Conservation (phyloP, 106 monocot species). For the Agapanthus africanus region DNA sequence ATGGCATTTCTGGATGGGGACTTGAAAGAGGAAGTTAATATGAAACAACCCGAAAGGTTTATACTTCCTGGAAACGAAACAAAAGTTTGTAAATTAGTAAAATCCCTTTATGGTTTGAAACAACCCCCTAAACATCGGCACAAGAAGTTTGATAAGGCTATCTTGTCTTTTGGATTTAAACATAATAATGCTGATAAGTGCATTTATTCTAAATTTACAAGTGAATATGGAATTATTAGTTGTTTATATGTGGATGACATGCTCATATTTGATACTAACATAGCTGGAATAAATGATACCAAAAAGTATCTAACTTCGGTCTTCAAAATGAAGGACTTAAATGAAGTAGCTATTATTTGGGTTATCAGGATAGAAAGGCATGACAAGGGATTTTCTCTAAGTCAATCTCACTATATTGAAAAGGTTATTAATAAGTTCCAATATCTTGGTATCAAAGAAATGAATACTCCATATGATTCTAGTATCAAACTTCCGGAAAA, state of each 20-base stretch:
- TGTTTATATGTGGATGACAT: neutral
- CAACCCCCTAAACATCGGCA: neutral
- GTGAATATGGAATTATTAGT: neutral
- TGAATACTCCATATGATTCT: neutral
- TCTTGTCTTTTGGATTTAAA: neutral
- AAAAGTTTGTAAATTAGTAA: slow-evolving; percentile 2
- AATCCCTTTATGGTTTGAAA: neutral
- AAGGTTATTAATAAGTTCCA: neutral
- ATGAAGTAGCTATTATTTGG: neutral
- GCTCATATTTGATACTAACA: neutral
- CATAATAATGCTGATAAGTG: neutral
- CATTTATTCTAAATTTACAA: neutral
- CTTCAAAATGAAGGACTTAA: neutral
- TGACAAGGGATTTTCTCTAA: neutral
- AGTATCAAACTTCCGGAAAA: neutral
- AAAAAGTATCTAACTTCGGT: slow-evolving; percentile 2
- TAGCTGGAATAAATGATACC: neutral
- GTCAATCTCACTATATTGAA: slow-evolving; percentile 1
- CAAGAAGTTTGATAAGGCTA: neutral
- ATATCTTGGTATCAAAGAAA: neutral
- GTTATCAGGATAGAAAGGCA: neutral
- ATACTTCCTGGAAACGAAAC: neutral
- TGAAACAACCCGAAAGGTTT: neutral
- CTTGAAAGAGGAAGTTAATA: neutral
- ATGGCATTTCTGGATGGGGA: neutral